Evolutionary conservation across 139 green algal species (phyloP).

Genomic region (Volvox africanus): DNA sequence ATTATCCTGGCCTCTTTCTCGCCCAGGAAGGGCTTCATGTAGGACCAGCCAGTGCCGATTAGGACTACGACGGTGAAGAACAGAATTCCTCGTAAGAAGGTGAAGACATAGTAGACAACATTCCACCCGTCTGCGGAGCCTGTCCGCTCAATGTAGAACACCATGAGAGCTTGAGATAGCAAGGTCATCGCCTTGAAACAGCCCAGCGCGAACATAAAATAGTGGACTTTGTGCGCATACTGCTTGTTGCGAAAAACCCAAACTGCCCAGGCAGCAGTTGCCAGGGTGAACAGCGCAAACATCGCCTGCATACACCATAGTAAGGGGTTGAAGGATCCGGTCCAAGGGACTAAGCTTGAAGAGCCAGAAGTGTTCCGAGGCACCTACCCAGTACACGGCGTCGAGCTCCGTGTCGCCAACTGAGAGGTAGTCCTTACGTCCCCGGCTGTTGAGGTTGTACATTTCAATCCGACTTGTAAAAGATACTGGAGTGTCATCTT

Average conservation of each 20-base stretch:
- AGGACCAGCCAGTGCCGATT: slow-evolving; percentile 95
- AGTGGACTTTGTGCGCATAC: slow-evolving; percentile 89
- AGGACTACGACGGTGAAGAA: slow-evolving; percentile 97
- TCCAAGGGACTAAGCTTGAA: neutral
- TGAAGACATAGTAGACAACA: slow-evolving; percentile 97
- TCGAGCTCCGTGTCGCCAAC: slow-evolving; percentile 91
- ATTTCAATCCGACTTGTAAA: slow-evolving; percentile 76
- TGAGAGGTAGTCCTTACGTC: slow-evolving; percentile 88
- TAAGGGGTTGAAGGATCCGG: neutral
- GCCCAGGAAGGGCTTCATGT: slow-evolving; percentile 94
- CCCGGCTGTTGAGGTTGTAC: slow-evolving; percentile 79
- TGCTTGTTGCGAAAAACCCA: slow-evolving; percentile 62
- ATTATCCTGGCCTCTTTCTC: slow-evolving; percentile 91
- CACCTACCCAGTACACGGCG: slow-evolving; percentile 87
- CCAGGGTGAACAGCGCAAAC: slow-evolving; percentile 83
- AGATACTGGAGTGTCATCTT: slow-evolving; percentile 75
- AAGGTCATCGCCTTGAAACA: slow-evolving; percentile 92
- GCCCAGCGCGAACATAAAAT: slow-evolving; percentile 91
- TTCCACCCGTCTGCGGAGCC: slow-evolving; percentile 94
- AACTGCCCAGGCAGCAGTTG: slow-evolving; percentile 74
- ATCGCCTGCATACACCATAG: slow-evolving; percentile 71
- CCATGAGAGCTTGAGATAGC: slow-evolving; percentile 85
- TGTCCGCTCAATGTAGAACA: slow-evolving; percentile 83
- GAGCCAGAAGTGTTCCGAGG: neutral
- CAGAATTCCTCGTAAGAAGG: slow-evolving; percentile 89